Conservation (phyloP, 768 basidiomycete genomes). For the Boletus vermiculosoides region DNA sequence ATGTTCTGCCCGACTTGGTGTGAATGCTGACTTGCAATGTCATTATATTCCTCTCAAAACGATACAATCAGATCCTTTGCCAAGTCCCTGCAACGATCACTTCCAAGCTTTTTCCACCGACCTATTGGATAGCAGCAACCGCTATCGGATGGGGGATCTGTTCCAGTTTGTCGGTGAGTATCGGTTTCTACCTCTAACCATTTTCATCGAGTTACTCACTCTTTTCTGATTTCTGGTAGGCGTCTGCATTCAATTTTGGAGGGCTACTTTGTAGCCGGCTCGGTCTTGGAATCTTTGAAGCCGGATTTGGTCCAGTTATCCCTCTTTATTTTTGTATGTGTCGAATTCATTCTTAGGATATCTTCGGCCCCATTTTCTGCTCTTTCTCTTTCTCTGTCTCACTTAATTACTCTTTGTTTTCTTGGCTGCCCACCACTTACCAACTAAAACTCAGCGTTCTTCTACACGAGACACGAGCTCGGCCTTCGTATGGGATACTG, state of each 20-base stretch:
- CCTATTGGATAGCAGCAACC: slow-evolving; percentile 61
- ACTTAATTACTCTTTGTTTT: not conserved
- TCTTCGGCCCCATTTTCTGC: not conserved
- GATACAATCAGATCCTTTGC: slow-evolving; percentile 52
- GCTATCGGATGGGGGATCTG: slow-evolving; percentile 76
- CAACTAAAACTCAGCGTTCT: slow-evolving; percentile 52
- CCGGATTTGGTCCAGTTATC: slow-evolving; percentile 74
- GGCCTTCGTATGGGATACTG: slow-evolving; percentile 77
- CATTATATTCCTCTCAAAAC: not conserved
- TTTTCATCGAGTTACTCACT: not conserved
- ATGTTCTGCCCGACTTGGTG: not conserved
- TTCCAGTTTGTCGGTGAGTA: slow-evolving; percentile 64
- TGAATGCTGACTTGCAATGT: not conserved
- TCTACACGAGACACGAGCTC: slow-evolving; percentile 73
- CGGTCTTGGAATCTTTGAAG: slow-evolving; percentile 73
- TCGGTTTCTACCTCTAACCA: not conserved
- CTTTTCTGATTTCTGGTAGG: slow-evolving; percentile 33
- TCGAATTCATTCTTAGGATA: not conserved
- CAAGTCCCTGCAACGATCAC: slow-evolving; percentile 64
- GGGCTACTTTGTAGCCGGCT: slow-evolving; percentile 59
- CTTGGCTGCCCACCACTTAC: not conserved
- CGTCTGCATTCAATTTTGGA: slow-evolving; percentile 58
- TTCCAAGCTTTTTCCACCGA: slow-evolving; percentile 69
- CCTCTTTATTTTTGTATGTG: slow-evolving; percentile 74
- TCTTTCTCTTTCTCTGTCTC: not conserved